Evolutionary conservation across 1,139 yeast species (phyloP), one percentile per base, ranked within the genome.

Genomic region (Zygosaccharomyces pseudobailii): DNA sequence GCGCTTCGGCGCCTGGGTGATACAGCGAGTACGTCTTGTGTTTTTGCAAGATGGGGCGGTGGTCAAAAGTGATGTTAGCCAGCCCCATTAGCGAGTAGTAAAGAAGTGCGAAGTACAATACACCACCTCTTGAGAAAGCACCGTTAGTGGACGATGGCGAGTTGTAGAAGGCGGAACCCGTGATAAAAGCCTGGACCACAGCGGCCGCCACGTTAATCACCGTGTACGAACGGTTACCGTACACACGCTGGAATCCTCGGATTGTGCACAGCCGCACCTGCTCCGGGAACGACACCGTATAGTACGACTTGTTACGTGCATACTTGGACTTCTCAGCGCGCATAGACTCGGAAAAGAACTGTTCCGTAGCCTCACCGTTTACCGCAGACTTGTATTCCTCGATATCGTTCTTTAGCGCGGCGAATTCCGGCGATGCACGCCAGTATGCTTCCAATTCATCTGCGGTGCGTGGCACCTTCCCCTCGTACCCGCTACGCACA

Each of bases 371-470:
- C 27, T 72, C 72, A 3, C 81, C 74, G 24, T 62, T 47, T 45
- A 61, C 77, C 8, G 50, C 46, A 1, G 48, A 27, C 44, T 67
- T 82, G 55, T 73, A 74, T 2, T 54, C 51, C 43, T 70, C 71
- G 55, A 78, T 76, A 36, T 76, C 78, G 24, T 67, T 69, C 25
- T 34, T 75, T 70, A 51, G 48, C 60, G 60, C 59, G 10, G 62
- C 55, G 57, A 74, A 79, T 43, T 78, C 75, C 2, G 72, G 67
- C 3, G 89, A 81, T n/a, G 69, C 66, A 48, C 70, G 71, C 94
- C 94, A 86, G 57, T 72, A 71, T 5, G 68, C 67, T 50, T 80
- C 81, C 61, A 86, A 82, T 59, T 85, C 92, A 42, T 69, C 71
- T 7, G 88, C 77, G 5, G 84, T 79, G 48, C 73, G 68, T 27